Evolutionary conservation across 1,284 basidiomycete genomes (phyloP).

Genomic region (Irpex sp.): DNA sequence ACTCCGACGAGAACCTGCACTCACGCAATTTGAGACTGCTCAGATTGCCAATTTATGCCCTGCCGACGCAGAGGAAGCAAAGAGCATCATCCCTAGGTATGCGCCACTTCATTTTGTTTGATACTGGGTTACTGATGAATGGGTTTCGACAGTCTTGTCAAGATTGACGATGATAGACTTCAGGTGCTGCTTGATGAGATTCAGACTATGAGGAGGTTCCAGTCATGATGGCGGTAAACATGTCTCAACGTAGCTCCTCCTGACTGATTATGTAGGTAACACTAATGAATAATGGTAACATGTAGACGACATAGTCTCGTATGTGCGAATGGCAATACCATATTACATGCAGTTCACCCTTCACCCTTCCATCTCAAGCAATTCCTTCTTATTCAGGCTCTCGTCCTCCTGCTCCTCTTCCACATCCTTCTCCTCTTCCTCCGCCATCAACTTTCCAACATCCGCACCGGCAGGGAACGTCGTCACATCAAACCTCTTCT

Average conservation of each 20-base stretch:
- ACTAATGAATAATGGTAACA: no score
- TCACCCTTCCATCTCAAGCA: background rate
- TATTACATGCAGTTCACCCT: no score
- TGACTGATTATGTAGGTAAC: no score
- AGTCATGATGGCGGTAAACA: conserved; percentile 39
- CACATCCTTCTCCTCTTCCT: conserved; percentile 36
- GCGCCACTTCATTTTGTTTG: background rate
- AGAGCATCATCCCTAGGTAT: conserved; percentile 85
- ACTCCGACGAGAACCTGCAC: conserved; percentile 63
- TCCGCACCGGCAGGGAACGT: conserved; percentile 33
- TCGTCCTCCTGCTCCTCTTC: conserved; percentile 53
- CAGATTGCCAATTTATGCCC: conserved; percentile 90
- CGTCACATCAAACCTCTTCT: conserved; percentile 58
- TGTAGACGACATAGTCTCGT: no score
- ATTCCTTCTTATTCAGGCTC: conserved; percentile 37
- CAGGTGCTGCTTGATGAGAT: conserved; percentile 82
- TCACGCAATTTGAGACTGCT: conserved; percentile 89
- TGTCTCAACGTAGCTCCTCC: background rate
- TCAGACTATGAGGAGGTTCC: conserved; percentile 85
- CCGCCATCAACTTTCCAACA: conserved; percentile 24
- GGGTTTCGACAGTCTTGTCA: conserved; percentile 55
- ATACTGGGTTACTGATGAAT: background rate
- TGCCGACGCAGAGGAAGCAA: conserved; percentile 84
- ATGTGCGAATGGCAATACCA: no score
- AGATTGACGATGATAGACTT: conserved; percentile 81